Percentiles rank a stretch among this genome's conserved stretches.
phyloP scores from a whole-genome alignment of 257 asterid genomes.

The Fraxinus pennsylvanica region DNA sequence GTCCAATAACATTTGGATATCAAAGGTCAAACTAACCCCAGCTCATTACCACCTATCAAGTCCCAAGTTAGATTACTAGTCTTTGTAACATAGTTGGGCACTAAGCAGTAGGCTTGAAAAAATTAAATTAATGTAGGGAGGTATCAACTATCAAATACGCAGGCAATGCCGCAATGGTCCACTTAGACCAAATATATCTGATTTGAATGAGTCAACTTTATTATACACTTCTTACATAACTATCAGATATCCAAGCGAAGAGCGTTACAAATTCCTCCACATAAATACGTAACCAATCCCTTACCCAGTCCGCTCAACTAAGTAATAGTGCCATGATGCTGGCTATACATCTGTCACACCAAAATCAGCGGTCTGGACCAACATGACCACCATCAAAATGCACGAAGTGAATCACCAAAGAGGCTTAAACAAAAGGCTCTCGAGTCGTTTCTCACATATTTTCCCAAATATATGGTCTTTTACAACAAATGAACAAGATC shows the following conservation, averaged over 20 bases:
- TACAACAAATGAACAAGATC: neutral
- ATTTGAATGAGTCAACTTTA: neutral
- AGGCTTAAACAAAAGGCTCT: neutral
- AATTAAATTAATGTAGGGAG: neutral
- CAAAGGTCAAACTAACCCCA: neutral
- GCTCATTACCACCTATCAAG: neutral
- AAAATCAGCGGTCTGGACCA: slow-evolving; percentile 1
- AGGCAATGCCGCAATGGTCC: neutral
- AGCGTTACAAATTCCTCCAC: neutral
- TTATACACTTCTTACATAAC: neutral
- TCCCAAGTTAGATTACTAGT: neutral
- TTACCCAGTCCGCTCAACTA: neutral
- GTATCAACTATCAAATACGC: neutral
- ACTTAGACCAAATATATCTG: neutral
- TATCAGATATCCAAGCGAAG: neutral
- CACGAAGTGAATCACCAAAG: neutral
- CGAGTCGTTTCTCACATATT: neutral
- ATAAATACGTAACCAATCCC: neutral
- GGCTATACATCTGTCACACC: neutral
- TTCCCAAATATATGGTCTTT: neutral
- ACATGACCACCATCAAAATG: neutral
- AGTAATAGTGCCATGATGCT: neutral
- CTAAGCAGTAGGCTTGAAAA: neutral
- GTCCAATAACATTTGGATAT: neutral
- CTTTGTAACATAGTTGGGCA: neutral